Evolutionary conservation across 371 early-diverging fungal genomes (phyloP).

Genomic region (Basidiobolus meristosporus): DNA sequence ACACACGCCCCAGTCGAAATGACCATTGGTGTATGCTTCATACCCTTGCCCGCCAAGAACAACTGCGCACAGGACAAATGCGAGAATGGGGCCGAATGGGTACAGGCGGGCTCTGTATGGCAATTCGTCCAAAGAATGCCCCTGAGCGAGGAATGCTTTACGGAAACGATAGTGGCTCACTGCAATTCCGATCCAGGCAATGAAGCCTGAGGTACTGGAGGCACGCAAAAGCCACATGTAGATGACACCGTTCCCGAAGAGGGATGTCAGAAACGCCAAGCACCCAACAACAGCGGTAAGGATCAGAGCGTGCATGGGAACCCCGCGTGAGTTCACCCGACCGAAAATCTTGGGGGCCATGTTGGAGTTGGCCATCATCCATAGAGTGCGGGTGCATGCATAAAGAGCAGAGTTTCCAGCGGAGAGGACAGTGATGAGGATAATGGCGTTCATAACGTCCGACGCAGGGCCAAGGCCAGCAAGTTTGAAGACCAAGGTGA

Average conservation of each 20-base stretch:
- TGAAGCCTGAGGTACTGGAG: constrained; percentile 55
- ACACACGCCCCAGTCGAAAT: too few relatives aligned
- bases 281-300: constrained; percentile 37
- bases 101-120: constrained; percentile 54
- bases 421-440: constrained; percentile 45
- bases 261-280: constrained; percentile 24
- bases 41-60: constrained; percentile 45
- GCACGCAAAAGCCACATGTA: constrained; percentile 54
- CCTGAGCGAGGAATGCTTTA: constrained; percentile 47
- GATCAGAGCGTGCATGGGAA: constrained; percentile 34
- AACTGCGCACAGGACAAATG: constrained; percentile 31
- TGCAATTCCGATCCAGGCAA: constrained; percentile 65
- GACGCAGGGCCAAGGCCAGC: constrained; percentile 47
- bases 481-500: constrained; percentile 45
- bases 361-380: constrained; percentile 43
- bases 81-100: constrained; percentile 48
- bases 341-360: constrained; percentile 42
- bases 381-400: constrained; percentile 48
- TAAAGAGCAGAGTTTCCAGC: constrained; percentile 69
- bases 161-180: constrained; percentile 71
- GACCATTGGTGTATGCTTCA: not conserved
- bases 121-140: constrained; percentile 30
- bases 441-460: constrained; percentile 61
- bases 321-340: constrained; percentile 29
- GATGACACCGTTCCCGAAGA: constrained; percentile 32